These are phyloP conservation scores for Fusarium pseudograminearum DNA, from an alignment of 2,329 filamentous ascomycete genomes.

Conservation along the genomic window DNA sequence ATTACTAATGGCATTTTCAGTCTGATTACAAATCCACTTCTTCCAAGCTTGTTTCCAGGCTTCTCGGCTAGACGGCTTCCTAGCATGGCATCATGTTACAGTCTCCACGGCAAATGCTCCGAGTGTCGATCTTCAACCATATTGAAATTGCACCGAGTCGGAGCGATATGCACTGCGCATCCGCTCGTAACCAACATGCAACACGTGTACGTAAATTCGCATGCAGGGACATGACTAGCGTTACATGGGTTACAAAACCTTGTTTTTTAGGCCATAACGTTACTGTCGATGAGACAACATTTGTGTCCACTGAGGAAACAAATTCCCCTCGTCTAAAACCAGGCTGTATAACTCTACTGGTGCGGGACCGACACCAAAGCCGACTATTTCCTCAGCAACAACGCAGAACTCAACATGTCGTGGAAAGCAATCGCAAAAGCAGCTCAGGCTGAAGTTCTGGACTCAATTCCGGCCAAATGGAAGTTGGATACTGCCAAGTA, in stretches of 20 bases:
- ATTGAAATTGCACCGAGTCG: neutral
- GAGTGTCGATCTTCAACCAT: neutral
- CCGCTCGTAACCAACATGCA: neutral
- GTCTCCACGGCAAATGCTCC: neutral
- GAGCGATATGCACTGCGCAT: neutral
- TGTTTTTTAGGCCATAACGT: neutral
- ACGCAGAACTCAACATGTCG: neutral
- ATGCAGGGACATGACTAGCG: neutral
- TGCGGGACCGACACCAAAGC: neutral
- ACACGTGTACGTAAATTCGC: neutral
- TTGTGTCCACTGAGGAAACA: neutral
- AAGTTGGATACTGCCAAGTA: neutral
- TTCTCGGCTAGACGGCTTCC: neutral
- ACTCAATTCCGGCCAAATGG: neutral
- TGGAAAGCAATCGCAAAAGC: constrained; percentile 12
- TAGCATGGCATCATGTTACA: neutral
- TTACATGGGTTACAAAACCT: neutral
- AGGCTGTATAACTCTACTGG: neutral
- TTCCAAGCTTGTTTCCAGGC: neutral
- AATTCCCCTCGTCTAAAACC: neutral
- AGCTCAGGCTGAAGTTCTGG: constrained; percentile 5
- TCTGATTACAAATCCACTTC: neutral
- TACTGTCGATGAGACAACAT: neutral
- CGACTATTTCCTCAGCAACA: neutral
- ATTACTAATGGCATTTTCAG: neutral